Base-by-base conservation (phyloP, 805 yeast species). In the Debaryomyces tyrocola region DNA sequence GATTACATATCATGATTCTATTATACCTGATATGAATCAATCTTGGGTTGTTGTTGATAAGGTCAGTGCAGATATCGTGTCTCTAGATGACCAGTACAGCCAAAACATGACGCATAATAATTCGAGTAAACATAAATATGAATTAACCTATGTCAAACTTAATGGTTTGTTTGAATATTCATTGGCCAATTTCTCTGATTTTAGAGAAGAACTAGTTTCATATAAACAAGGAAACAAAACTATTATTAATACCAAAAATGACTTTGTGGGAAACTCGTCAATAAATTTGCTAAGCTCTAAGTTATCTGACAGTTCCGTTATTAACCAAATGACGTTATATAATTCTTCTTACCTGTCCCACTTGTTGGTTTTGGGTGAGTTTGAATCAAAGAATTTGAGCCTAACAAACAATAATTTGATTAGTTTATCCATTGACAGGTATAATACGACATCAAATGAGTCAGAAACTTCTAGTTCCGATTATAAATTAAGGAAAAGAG, bases 141-240 rank as follows among this genome's bases (percentile, higher is more conserved):
- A 58, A 17, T 53, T 57, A 35, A 51, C 54, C 2, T 49, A 60
- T 31, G 55, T 82, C 29, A 58, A 73, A 2, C 62, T 91, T 42
- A 86, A 87, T 62, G 96, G 96, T 8, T 56, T 92, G 17, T 89
- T 92, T 59, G 97, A 92, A 66, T 94, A 85, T 63, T 83, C 89
- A 1, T 66, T 83, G 33, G 64, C 79, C 2, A 90, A 90, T 61
- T 89, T 87, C 61, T 69, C 73, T 2, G 41, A 57, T 31, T 73
- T 72, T 43, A 63, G 66, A 18, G 62, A 59, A 40, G 48, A 41
- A 15, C 54, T 56, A 40, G 71, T 71, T 3, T 56, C 56, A 12
- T 52, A 52, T 28, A 44, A 43, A 15, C 53, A 48, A 20, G 52
- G 49, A 15, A 53, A 55, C 20, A 53, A 51, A 27, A 59, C 60